phyloP scores from a whole-genome alignment of 495 filamentous ascomycete species.

The Penicillium desertorum region DNA sequence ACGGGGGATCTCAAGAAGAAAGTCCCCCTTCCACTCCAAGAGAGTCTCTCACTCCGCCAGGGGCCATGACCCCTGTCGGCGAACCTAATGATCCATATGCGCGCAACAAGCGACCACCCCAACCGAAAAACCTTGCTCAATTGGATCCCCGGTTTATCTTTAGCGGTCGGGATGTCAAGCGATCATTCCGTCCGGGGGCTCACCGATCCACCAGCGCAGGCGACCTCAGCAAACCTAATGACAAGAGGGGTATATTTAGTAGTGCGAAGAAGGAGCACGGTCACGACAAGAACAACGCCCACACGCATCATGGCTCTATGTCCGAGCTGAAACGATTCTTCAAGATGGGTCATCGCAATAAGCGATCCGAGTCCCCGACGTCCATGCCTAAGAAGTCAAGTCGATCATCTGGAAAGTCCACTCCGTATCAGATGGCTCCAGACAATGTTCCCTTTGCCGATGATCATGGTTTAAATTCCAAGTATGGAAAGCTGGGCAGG shows the following conservation, averaged over 20 bases:
- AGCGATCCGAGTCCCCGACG: slow-evolving; percentile 62
- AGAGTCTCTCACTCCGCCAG: slow-evolving; percentile 57
- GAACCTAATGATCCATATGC: slow-evolving; percentile 89
- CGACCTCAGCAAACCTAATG: slow-evolving; percentile 44
- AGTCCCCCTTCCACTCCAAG: slow-evolving; percentile 58
- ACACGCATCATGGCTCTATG: slow-evolving; percentile 74
- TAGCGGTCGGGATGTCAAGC: slow-evolving; percentile 55
- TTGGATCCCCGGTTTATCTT: slow-evolving; percentile 90
- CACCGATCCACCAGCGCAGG: slow-evolving; percentile 49
- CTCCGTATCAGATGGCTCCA: slow-evolving; percentile 55
- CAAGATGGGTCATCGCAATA: slow-evolving; percentile 65
- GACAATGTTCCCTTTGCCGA: slow-evolving; percentile 86
- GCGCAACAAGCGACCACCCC: slow-evolving; percentile 73
- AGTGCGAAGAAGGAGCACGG: slow-evolving; percentile 44
- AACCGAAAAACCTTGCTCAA: slow-evolving; percentile 61
- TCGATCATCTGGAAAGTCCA: slow-evolving; percentile 53
- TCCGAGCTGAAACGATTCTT: slow-evolving; percentile 93
- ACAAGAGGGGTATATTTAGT: slow-evolving; percentile 50
- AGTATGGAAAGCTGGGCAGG: slow-evolving; percentile 93
- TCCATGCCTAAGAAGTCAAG: slow-evolving; percentile 42
- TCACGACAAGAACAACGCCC: slow-evolving; percentile 37
- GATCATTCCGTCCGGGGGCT: slow-evolving; percentile 37
- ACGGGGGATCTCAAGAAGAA: slow-evolving; percentile 50
- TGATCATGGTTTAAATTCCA: slow-evolving; percentile 85
- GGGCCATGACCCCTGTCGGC: slow-evolving; percentile 73